Evolutionary conservation across 1,284 basidiomycete genomes (phyloP).

Genomic region (Amylostereum areolatum): DNA sequence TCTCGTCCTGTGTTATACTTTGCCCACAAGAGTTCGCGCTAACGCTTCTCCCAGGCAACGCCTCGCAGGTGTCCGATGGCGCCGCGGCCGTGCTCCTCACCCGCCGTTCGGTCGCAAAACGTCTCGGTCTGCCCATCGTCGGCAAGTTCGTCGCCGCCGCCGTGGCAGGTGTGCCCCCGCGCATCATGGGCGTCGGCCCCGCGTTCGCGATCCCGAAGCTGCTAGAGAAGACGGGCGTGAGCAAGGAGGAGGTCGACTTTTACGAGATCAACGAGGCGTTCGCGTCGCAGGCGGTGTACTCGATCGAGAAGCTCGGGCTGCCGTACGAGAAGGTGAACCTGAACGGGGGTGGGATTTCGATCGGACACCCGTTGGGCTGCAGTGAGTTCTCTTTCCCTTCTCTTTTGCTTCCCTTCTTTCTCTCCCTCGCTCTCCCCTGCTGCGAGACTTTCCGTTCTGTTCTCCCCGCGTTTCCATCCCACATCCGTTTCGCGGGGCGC

Average conservation of each 20-base stretch:
- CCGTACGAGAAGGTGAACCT: conserved; percentile 81
- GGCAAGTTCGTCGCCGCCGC: conserved; percentile 86
- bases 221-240: conserved; percentile 70
- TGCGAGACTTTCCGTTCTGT: too few species aligned
- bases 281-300: conserved; percentile 83
- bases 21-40: neutral
- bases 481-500: too few species aligned
- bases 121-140: conserved; percentile 84
- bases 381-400: conserved; percentile 43
- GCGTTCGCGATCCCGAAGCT: conserved; percentile 85
- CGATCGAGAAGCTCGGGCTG: conserved; percentile 70
- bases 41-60: conserved; percentile 52
- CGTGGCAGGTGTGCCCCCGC: conserved; percentile 81
- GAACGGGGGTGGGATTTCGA: conserved; percentile 85
- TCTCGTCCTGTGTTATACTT: neutral
- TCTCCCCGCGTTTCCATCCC: too few species aligned
- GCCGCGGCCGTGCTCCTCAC: conserved; percentile 92
- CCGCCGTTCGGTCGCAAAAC: conserved; percentile 81
- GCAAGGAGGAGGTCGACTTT: conserved; percentile 80
- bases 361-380: conserved; percentile 81
- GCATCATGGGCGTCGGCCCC: conserved; percentile 89
- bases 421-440: too few species aligned
- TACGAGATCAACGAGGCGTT: conserved; percentile 97
- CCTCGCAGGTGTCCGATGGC: conserved; percentile 96
- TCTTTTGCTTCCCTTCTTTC: too few species aligned